These are phyloP conservation scores for Plasmodium gaboni DNA, from an alignment of 169 alveolate species.

Conservation along the genomic window DNA sequence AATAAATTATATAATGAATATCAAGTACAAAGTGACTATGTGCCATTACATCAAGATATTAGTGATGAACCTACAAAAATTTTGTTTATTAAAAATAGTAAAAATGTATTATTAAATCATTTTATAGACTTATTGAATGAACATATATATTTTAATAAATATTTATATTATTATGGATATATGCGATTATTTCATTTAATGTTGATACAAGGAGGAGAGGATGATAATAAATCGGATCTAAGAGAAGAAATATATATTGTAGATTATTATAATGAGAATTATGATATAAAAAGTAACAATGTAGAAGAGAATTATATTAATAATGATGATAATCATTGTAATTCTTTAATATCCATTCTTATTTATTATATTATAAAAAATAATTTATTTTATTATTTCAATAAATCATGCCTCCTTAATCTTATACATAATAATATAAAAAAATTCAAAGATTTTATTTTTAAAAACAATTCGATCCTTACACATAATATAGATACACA, in stretches of 20 bases:
- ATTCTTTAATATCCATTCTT: neutral
- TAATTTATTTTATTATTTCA: conserved; percentile 1
- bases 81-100: neutral
- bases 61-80: neutral
- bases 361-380: conserved; percentile 27
- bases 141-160: conserved; percentile 1
- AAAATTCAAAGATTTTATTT: neutral
- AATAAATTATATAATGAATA: too few relatives aligned
- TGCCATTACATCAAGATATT: too few relatives aligned
- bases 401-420: neutral
- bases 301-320: too few relatives aligned
- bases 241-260: neutral
- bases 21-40: too few relatives aligned
- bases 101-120: neutral
- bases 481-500: neutral
- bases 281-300: too few relatives aligned
- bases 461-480: neutral
- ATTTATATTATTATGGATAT: conserved; percentile 30
- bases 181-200: conserved; percentile 24
- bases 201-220: neutral
- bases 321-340: neutral
- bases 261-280: too few relatives aligned
- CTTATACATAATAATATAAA: conserved; percentile 6
- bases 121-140: conserved; percentile 19
- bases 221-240: neutral